A percentile compares a stretch with the other conserved stretches of the same genome.
Evolutionary conservation across 176 grass and related monocot species (phyloP).

Genomic region (Calamus simplicifolius): DNA sequence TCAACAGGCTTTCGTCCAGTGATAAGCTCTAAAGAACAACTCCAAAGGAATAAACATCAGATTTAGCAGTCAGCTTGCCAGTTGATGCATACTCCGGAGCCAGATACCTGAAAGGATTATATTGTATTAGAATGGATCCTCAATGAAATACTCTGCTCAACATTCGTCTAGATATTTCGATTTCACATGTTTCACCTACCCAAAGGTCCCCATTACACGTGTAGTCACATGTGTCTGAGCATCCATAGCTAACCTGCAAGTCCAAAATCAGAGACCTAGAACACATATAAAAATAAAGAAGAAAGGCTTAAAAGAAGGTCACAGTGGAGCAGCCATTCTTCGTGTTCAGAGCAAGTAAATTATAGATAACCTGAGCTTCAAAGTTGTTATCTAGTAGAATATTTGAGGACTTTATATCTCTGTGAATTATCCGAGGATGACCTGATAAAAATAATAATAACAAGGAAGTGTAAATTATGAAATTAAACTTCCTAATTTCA

Average conservation of each 20-base stretch:
- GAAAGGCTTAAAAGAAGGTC: slow-evolving; percentile 9
- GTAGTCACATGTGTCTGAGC: slow-evolving; percentile 84
- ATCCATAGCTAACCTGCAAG: slow-evolving; percentile 89
- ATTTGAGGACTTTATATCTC: slow-evolving; percentile 99
- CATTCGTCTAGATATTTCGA: slow-evolving; percentile 8
- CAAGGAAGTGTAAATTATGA: slow-evolving; percentile 17
- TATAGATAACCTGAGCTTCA: slow-evolving; percentile 74
- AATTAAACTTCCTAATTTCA: slow-evolving; percentile 5
- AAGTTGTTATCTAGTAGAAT: slow-evolving; percentile 96
- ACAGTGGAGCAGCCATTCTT: slow-evolving; percentile 2
- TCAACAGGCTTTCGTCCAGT: slow-evolving; percentile 98
- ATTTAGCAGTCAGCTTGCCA: slow-evolving; percentile 89
- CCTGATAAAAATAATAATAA: slow-evolving; percentile 39
- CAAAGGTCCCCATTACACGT: slow-evolving; percentile 97
- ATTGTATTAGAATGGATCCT: not conserved
- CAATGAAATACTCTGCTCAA: not conserved
- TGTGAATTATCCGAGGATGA: slow-evolving; percentile 95
- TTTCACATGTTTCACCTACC: slow-evolving; percentile 38
- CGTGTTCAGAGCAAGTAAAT: slow-evolving; percentile 8
- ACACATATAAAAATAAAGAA: not conserved
- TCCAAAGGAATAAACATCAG: slow-evolving; percentile 98
- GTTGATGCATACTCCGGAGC: slow-evolving; percentile 95
- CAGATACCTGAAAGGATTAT: slow-evolving; percentile 54
- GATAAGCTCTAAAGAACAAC: slow-evolving; percentile 99
- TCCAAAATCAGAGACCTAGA: slow-evolving; percentile 98